A percentile compares a stretch with the other conserved stretches of the same genome.
These are phyloP conservation scores for Hypoxylon sp. DNA, from an alignment of 2,329 filamentous ascomycete genomes.

Conservation along the genomic window DNA sequence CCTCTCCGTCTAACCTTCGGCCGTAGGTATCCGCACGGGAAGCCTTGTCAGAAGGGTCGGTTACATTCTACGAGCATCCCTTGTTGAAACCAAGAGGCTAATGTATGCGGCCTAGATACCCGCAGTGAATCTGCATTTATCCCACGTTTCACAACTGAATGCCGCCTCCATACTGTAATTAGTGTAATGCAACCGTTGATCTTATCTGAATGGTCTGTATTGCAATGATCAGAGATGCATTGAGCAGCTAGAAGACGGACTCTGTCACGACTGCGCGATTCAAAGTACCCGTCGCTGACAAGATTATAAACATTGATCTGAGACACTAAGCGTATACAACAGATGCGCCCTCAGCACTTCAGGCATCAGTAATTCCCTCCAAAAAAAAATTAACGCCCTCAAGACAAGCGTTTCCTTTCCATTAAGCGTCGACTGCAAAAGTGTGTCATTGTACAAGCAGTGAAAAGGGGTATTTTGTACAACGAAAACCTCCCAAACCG, in stretches of 20 bases:
- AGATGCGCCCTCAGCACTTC: constrained; percentile 11
- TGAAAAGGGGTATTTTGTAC: constrained; percentile 34
- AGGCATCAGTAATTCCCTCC: constrained; percentile 19
- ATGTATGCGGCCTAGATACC: not conserved
- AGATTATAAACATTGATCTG: constrained; percentile 35
- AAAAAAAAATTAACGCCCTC: constrained; percentile 19
- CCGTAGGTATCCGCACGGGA: not conserved
- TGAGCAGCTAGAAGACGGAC: constrained; percentile 3
- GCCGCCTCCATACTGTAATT: not conserved
- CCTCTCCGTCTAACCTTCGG: not conserved
- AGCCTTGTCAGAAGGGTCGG: not conserved
- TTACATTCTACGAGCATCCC: not conserved
- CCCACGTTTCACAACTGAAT: constrained; percentile 18
- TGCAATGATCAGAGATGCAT: not conserved
- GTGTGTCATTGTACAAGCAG: constrained; percentile 28
- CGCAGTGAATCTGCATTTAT: constrained; percentile 17
- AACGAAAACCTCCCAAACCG: constrained; percentile 20
- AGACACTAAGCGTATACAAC: constrained; percentile 32
- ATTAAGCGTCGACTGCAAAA: constrained; percentile 34
- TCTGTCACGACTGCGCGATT: constrained; percentile 17
- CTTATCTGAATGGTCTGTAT: not conserved
- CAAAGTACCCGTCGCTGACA: constrained; percentile 24
- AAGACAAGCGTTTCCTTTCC: constrained; percentile 31
- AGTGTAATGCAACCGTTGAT: not conserved
- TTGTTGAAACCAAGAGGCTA: not conserved